These are phyloP conservation scores for Aspergillus pseudoterreus DNA, from an alignment of 2,329 filamentous ascomycete genomes.

Conservation along the genomic window DNA sequence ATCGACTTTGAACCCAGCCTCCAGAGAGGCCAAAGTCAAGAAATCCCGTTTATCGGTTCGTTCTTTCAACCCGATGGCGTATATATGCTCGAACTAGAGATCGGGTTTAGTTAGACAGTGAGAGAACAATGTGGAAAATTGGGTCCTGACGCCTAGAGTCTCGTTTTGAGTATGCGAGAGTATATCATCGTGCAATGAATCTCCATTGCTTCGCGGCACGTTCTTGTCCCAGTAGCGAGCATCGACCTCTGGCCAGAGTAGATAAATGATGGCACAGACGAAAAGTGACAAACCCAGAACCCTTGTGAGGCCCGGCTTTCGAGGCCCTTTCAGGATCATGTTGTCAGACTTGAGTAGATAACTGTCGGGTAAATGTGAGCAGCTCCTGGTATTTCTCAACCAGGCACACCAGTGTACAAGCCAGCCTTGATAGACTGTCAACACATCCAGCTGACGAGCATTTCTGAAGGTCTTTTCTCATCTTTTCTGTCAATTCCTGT, in stretches of 20 bases:
- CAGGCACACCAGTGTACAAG: no score
- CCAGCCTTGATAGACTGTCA: no score
- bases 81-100: constrained; percentile 42
- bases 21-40: constrained; percentile 41
- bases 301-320: background rate
- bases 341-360: background rate
- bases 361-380: no score
- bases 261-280: background rate
- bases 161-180: constrained; percentile 20
- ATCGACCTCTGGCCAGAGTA: background rate
- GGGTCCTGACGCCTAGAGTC: constrained; percentile 23
- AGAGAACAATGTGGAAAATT: background rate
- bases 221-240: background rate
- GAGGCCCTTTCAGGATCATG: background rate
- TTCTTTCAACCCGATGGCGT: constrained; percentile 46
- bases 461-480: no score
- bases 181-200: background rate
- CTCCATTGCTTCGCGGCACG: background rate
- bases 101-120: background rate
- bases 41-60: constrained; percentile 51
- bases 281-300: background rate
- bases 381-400: no score
- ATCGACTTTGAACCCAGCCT: constrained; percentile 43
- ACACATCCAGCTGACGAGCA: no score
- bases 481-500: no score